Percentiles rank a stretch among this genome's conserved stretches.
Conservation (phyloP, 441 rosid genomes). For the Monsonia emarginata region DNA sequence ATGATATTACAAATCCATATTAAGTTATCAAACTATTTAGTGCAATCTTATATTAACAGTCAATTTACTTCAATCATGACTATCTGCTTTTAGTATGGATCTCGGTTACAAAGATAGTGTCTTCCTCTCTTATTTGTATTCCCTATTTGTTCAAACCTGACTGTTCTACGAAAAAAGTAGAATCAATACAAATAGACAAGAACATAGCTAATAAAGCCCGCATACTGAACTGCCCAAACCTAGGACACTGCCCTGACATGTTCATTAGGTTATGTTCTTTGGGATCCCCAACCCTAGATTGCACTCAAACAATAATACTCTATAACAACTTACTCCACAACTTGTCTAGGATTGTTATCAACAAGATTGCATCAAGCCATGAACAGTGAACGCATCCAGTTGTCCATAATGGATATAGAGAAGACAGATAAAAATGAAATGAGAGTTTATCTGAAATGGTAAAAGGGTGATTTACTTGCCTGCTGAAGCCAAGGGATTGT, state of each 20-base stretch:
- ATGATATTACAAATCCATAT: not conserved
- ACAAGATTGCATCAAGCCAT: not conserved
- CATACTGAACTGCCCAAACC: not conserved
- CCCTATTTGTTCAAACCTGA: not conserved
- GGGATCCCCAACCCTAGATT: not conserved
- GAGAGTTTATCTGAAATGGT: constrained; percentile 6
- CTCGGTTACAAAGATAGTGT: not conserved
- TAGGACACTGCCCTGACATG: not conserved
- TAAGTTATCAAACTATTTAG: not conserved
- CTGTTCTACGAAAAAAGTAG: not conserved
- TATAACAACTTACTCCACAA: not conserved
- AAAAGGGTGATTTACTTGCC: constrained; percentile 35
- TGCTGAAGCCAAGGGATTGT: constrained; percentile 84
- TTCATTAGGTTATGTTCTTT: not conserved
- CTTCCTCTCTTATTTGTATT: not conserved
- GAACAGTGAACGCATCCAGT: not conserved
- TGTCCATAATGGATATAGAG: not conserved
- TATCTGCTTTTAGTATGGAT: not conserved
- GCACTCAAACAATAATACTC: not conserved
- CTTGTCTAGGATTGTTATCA: not conserved
- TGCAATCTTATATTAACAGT: not conserved
- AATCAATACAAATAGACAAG: not conserved
- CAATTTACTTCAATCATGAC: not conserved
- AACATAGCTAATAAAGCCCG: not conserved
- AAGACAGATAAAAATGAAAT: not conserved